These are phyloP conservation scores for Trichophyton verrucosum DNA, from an alignment of 2,329 filamentous ascomycete species.

Conservation along the genomic window DNA sequence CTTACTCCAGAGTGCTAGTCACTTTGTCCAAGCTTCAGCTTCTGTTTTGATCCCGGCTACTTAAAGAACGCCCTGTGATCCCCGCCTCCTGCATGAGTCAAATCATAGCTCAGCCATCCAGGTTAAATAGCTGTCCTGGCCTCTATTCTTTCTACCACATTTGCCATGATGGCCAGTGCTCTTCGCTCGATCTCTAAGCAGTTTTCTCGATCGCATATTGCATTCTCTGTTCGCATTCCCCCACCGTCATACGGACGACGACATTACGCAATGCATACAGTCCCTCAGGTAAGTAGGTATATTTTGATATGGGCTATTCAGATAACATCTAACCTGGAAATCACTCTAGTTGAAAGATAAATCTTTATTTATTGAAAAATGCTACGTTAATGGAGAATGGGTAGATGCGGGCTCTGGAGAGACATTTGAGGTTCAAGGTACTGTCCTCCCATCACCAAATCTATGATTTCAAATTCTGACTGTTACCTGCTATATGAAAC, in stretches of 20 bases:
- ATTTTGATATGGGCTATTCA: conserved; percentile 4
- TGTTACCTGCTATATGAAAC: not conserved
- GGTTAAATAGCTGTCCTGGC: not conserved
- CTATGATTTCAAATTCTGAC: not conserved
- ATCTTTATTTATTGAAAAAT: conserved; percentile 69
- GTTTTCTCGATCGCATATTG: conserved; percentile 23
- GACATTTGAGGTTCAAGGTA: conserved; percentile 77
- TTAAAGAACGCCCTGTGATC: not conserved
- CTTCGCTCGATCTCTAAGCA: conserved; percentile 24
- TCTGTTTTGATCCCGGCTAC: not conserved
- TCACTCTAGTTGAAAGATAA: conserved; percentile 55
- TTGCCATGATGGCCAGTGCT: conserved; percentile 11
- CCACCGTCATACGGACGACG: conserved; percentile 22
- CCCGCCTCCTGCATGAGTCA: not conserved
- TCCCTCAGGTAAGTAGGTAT: conserved; percentile 26
- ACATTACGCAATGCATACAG: conserved; percentile 32
- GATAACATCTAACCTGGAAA: not conserved
- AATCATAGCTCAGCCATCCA: not conserved
- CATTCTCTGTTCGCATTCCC: conserved; percentile 27
- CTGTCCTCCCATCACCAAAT: conserved; percentile 4
- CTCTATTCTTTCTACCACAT: not conserved
- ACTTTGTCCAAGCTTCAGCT: not conserved
- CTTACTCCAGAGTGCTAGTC: not conserved
- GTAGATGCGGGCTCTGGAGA: conserved; percentile 71
- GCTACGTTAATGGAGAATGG: conserved; percentile 91